These are phyloP conservation scores for Heterobasidion occidentale DNA, from an alignment of 1,284 basidiomycete species.

Conservation along the genomic window DNA sequence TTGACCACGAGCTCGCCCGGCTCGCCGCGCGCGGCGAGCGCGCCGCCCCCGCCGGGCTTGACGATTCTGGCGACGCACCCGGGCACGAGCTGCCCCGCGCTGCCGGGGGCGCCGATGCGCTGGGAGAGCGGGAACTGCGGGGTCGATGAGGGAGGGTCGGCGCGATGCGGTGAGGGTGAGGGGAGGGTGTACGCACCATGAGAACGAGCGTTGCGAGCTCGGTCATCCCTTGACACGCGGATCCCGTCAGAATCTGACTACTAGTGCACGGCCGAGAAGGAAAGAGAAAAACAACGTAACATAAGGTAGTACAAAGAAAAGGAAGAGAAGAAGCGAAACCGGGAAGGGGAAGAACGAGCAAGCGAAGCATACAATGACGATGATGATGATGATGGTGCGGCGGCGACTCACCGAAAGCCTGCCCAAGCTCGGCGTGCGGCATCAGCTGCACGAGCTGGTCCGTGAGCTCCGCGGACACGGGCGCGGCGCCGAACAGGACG, in stretches of 20 bases:
- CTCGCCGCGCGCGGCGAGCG: slow-evolving; percentile 51
- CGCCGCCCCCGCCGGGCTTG: slow-evolving; percentile 43
- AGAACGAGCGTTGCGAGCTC: slow-evolving; percentile 41
- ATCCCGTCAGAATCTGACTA: too few relatives aligned
- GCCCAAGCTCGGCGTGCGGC: slow-evolving; percentile 52
- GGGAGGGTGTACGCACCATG: too few relatives aligned
- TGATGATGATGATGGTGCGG: neutral
- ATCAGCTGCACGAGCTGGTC: slow-evolving; percentile 45
- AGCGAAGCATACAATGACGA: neutral
- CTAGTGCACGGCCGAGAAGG: too few relatives aligned
- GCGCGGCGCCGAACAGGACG: slow-evolving; percentile 67
- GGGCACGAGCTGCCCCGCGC: slow-evolving; percentile 49
- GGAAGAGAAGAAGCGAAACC: neutral
- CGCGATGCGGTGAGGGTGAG: too few relatives aligned
- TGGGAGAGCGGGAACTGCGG: slow-evolving; percentile 25
- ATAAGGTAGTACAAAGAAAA: neutral
- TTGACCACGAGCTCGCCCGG: slow-evolving; percentile 58
- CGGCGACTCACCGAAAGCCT: slow-evolving; percentile 51
- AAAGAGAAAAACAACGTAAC: too few relatives aligned
- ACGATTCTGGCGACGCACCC: slow-evolving; percentile 48
- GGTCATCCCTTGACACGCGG: slow-evolving; percentile 25
- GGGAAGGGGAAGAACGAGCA: neutral
- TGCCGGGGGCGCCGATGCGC: slow-evolving; percentile 43
- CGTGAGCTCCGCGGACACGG: slow-evolving; percentile 60
- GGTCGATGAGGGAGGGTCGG: neutral